Percentiles rank a stretch among this genome's conserved stretches.
These are phyloP conservation scores for Phytophthora pinifolia DNA, from an alignment of 352 stramenopile genomes.

Conservation along the genomic window DNA sequence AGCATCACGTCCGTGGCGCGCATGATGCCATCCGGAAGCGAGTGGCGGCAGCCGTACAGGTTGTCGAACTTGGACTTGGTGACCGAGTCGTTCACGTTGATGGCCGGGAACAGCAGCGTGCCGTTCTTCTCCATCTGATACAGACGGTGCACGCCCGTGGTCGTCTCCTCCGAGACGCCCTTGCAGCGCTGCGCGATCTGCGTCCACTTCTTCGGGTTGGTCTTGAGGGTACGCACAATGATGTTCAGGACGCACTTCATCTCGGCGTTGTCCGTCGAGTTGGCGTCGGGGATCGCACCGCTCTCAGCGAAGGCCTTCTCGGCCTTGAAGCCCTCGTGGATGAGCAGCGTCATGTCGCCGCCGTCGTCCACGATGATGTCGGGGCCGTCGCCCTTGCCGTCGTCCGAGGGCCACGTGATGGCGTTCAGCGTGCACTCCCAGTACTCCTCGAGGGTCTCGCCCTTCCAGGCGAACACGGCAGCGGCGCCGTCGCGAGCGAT, in stretches of 20 bases:
- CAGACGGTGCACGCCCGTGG: constrained; percentile 97
- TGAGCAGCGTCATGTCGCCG: constrained; percentile 98
- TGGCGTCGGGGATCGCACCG: constrained; percentile 93
- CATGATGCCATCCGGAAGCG: constrained; percentile 98
- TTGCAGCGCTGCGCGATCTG: constrained; percentile 95
- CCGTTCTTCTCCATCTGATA: constrained; percentile 98
- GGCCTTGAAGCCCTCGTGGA: constrained; percentile 98
- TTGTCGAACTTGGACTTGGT: constrained; percentile 99
- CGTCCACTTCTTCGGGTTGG: constrained; percentile 96
- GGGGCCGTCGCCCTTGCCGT: constrained; percentile 96
- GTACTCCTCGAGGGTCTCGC: constrained; percentile 98
- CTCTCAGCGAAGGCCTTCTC: constrained; percentile 94
- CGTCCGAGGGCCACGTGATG: constrained; percentile 95
- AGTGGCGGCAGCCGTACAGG: constrained; percentile 99
- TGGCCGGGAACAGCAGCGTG: constrained; percentile 96
- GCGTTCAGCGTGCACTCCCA: constrained; percentile 99
- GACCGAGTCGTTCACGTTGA: constrained; percentile 99
- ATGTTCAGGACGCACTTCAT: constrained; percentile 99
- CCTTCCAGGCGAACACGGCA: constrained; percentile 99
- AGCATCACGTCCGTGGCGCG: constrained; percentile 99
- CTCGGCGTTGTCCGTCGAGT: constrained; percentile 96
- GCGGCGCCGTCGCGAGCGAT: constrained; percentile 95
- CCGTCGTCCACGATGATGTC: constrained; percentile 99
- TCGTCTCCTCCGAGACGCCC: constrained; percentile 99
- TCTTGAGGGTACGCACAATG: constrained; percentile 93